Conservation (phyloP, 495 filamentous ascomycete genomes). For the Penicillium herquei region DNA sequence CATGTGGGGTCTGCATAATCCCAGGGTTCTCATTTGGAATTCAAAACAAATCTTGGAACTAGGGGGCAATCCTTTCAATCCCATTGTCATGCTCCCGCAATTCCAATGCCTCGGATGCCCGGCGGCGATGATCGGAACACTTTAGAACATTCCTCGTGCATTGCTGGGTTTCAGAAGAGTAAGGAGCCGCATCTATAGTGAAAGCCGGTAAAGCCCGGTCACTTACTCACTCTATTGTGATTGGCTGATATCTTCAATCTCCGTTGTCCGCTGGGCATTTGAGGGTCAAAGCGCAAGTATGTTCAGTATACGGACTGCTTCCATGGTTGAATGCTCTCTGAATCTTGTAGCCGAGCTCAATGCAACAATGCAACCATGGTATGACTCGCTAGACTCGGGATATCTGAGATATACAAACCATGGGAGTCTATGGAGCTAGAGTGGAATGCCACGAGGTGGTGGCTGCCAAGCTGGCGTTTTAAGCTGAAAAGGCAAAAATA, state of each 20-base stretch:
- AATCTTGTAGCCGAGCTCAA: neutral
- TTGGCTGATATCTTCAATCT: neutral
- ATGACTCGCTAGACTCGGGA: neutral
- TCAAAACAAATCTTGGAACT: too few relatives aligned
- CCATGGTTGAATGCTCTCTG: neutral
- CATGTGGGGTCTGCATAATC: neutral
- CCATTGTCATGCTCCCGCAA: neutral
- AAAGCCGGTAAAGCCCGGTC: neutral
- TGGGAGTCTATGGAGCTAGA: neutral
- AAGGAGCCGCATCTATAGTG: slow-evolving; percentile 10
- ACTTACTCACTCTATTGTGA: neutral
- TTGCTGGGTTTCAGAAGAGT: neutral
- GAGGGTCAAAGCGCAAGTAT: neutral
- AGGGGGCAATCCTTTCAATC: too few relatives aligned
- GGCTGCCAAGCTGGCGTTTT: neutral
- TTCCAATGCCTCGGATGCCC: too few relatives aligned
- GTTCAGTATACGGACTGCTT: too few relatives aligned
- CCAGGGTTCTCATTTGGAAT: neutral
- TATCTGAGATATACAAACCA: neutral
- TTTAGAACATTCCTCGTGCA: too few relatives aligned
- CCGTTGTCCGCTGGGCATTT: neutral
- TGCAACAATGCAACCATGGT: neutral
- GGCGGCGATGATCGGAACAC: too few relatives aligned
- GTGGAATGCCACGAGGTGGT: neutral
- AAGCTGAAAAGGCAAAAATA: neutral